Base-by-base conservation (phyloP, 2,329 filamentous ascomycete species). In the Zopfia rhizophila region DNA sequence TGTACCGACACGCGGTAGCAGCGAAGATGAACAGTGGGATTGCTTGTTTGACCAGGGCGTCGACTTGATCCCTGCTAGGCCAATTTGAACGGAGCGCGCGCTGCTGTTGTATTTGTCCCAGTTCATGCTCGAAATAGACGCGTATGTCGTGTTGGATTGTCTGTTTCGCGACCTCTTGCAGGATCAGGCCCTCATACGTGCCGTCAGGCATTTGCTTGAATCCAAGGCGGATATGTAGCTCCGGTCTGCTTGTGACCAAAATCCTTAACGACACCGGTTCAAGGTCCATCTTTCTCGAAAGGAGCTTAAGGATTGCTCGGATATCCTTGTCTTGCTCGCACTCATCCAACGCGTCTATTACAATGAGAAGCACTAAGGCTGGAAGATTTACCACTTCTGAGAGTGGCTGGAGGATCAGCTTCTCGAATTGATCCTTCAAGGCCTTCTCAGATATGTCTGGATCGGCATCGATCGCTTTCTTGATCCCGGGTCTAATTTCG, bases 1-100 rank as follows among this genome's bases (percentile, higher is more conserved):
- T 31, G 21, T 45, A 55, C 21, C 49, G 49, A 21, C 41, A 53
- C 3, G 29, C 23, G 0, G 37, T 55, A 22, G 45, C 45, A 18
- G 67, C 58, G 23, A 51, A 62, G 25, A 69, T 68, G 37, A 70
- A 69, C 16, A 69, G 46, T 6, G 61, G 60, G 17, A 56, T 36
- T 3, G 64, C 31, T 32, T 53, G 62, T 3, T 52, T 16, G 32
- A 61, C 48, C 7, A 69, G 39, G 14, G 32, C 33, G 11, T 61
- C 12, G 8, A 63, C 48, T 14, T 13, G 25, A 5, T 57, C 35
- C 7, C 45, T n/a, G 2, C 49, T 44, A 28, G 61, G 59, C 63
- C 58, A 65, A 3, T 23, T 17, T 16, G 7, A 31, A 14, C 14
- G 16, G 7, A 43, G 39, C 22, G 7, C 11, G 23, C 30, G 39